Conservation (phyloP, 331 rosid genomes). For the Malus hybrid region DNA sequence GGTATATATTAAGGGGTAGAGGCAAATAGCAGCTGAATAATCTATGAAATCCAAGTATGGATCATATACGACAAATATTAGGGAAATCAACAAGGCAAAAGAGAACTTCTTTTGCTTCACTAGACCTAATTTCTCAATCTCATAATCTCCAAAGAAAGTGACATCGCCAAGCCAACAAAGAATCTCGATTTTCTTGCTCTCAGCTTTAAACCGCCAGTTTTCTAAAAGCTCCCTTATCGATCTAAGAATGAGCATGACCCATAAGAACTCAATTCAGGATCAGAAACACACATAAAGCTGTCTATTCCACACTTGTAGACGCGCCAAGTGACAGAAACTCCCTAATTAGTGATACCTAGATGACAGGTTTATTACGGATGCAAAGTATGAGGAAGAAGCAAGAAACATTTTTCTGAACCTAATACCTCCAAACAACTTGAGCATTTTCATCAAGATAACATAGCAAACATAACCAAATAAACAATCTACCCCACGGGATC, state of each 20-base stretch:
- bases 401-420: not conserved
- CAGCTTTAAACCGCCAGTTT: not conserved
- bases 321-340: not conserved
- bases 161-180: not conserved
- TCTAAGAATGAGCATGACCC: not conserved
- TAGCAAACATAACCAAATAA: not conserved
- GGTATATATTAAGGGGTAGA: not conserved
- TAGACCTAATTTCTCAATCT: not conserved
- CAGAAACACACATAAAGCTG: not conserved
- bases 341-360: not conserved
- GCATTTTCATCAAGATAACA: not conserved
- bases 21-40: not conserved
- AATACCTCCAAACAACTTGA: not conserved
- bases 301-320: not conserved
- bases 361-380: no score
- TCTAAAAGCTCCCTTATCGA: not conserved
- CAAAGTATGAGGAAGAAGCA: not conserved
- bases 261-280: not conserved
- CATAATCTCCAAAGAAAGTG: not conserved
- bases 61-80: not conserved
- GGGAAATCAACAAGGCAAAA: not conserved
- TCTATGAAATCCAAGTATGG: not conserved
- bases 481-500: slow-evolving; percentile 45
- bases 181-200: not conserved
- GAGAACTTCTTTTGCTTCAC: not conserved